Conservation (phyloP, 306 rosid genomes). For the Inga leiocalycina region DNA sequence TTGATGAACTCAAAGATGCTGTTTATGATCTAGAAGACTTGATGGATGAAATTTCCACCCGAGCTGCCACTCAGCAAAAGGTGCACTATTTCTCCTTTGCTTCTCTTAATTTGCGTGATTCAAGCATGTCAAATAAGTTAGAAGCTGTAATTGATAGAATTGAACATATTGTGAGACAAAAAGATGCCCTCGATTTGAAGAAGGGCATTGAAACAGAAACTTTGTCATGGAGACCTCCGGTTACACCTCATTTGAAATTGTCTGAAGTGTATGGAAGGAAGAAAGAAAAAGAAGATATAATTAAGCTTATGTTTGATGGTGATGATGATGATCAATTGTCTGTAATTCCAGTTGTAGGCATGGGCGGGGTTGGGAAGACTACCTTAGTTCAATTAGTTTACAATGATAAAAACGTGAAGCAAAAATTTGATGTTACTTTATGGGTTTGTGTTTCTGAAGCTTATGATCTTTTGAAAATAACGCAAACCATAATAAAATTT, state of each 20-base stretch:
- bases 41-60: neutral
- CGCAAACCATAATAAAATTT: neutral
- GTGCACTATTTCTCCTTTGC: neutral
- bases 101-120: neutral
- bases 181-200: neutral
- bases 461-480: neutral
- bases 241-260: neutral
- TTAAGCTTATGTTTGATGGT: neutral
- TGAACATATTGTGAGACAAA: neutral
- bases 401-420: neutral
- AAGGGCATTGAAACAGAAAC: neutral
- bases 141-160: neutral
- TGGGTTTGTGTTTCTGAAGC: constrained; percentile 9
- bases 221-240: neutral
- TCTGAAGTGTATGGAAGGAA: neutral
- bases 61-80: neutral
- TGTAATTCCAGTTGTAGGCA: constrained; percentile 11
- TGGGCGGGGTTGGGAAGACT: constrained; percentile 2
- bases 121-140: neutral
- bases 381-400: neutral
- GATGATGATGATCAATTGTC: neutral
- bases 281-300: neutral
- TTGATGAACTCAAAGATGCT: neutral
- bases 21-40: neutral
- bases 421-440: neutral